These are phyloP conservation scores for Jackrogersella minutella DNA, from an alignment of 495 filamentous ascomycete genomes.

Conservation along the genomic window DNA sequence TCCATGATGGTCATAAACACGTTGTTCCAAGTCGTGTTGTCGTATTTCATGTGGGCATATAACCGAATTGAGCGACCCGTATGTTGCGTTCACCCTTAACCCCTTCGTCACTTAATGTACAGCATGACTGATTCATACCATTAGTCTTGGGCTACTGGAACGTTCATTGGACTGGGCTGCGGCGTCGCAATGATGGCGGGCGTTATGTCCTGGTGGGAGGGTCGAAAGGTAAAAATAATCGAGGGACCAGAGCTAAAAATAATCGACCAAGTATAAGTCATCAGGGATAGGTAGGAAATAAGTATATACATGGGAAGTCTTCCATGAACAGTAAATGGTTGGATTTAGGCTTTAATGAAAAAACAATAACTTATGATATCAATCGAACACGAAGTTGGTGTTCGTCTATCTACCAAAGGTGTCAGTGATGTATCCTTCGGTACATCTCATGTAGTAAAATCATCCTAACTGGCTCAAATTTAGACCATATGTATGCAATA, in stretches of 20 bases:
- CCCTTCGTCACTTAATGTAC: background rate
- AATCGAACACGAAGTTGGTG: no score
- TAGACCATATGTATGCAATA: no score
- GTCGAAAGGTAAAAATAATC: constrained; percentile 37
- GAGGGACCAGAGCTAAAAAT: constrained; percentile 29
- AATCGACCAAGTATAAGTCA: constrained; percentile 17
- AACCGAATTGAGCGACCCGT: constrained; percentile 65
- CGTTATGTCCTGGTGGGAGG: constrained; percentile 38
- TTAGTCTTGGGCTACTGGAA: constrained; percentile 25
- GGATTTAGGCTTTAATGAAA: no score
- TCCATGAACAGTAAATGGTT: no score
- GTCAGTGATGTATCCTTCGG: no score
- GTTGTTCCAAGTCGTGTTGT: constrained; percentile 66
- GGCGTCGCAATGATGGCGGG: constrained; percentile 25
- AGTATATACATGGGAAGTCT: no score
- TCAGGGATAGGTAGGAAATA: background rate
- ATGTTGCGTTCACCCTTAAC: background rate
- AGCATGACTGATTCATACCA: background rate
- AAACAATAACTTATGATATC: no score
- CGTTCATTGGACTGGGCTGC: constrained; percentile 23
- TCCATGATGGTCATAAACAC: constrained; percentile 71
- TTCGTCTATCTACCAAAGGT: no score
- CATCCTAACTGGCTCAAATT: no score
- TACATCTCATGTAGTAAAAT: no score
- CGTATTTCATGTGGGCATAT: constrained; percentile 71